Evolutionary conservation across 2,329 filamentous ascomycete genomes (phyloP).

Genomic region (Aspergillus sp.): DNA sequence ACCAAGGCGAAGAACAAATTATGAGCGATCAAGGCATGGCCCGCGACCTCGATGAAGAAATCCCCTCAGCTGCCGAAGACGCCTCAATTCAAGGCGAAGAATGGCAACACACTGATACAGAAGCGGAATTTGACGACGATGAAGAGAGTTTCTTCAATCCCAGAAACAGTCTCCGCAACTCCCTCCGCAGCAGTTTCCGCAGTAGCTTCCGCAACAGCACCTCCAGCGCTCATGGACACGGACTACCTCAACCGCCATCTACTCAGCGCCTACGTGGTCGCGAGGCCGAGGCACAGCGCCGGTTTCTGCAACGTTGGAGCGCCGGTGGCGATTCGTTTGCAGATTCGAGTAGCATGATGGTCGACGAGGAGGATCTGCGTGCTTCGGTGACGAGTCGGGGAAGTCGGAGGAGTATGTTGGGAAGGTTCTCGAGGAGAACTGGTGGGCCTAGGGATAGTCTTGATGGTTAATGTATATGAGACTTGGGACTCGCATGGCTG

Average conservation of each 20-base stretch:
- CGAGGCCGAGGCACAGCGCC: slow-evolving; percentile 35
- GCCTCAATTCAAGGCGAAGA: slow-evolving; percentile 46
- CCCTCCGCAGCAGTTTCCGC: slow-evolving; percentile 16
- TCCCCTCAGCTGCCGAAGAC: slow-evolving; percentile 52
- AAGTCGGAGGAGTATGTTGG: slow-evolving; percentile 28
- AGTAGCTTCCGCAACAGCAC: slow-evolving; percentile 28
- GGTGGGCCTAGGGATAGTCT: slow-evolving; percentile 47
- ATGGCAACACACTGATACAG: slow-evolving; percentile 74
- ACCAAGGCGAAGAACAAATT: slow-evolving; percentile 27
- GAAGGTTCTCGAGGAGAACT: slow-evolving; percentile 35
- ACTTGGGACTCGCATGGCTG: neutral
- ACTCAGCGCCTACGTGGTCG: slow-evolving; percentile 12
- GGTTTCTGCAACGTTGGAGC: slow-evolving; percentile 34
- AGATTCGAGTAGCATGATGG: slow-evolving; percentile 28
- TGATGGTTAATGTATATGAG: slow-evolving; percentile 28
- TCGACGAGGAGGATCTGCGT: slow-evolving; percentile 29
- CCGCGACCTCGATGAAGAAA: slow-evolving; percentile 64
- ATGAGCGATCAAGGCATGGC: slow-evolving; percentile 54
- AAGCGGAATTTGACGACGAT: slow-evolving; percentile 51
- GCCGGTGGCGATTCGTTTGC: slow-evolving; percentile 28
- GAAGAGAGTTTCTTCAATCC: slow-evolving; percentile 24
- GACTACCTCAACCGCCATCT: slow-evolving; percentile 22
- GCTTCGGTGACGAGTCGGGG: slow-evolving; percentile 26
- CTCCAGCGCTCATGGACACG: slow-evolving; percentile 20
- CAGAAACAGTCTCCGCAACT: slow-evolving; percentile 23